Evolutionary conservation across 352 stramenopile genomes (phyloP), one percentile per base, ranked within the genome.

Genomic region (Globisporangium perplexum): DNA sequence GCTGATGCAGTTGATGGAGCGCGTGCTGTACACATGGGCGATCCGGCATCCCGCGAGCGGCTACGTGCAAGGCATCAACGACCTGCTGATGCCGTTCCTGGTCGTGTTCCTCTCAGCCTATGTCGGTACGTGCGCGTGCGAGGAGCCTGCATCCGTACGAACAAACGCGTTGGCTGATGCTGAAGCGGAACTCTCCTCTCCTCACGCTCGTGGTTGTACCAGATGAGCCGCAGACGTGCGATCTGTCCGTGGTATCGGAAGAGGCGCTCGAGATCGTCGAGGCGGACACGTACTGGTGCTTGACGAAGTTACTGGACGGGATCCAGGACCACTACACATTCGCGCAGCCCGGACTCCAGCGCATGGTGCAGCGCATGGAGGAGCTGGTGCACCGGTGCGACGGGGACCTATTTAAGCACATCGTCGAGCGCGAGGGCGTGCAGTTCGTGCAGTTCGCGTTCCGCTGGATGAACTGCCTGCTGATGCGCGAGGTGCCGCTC

Each of bases 1-100:
- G 4, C n/a, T 81, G 66, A 72, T 39, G 59, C 44, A 94, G 69
- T 86, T 83, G 52, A 95, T 99, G 71, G 90, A 98, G 58, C 78
- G 97, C 20, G 79, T 99, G 28, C 74, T 99, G 24, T 99, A 99
- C 78, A 98, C 98, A 58, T 99, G 96, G 96, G 95, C 96, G 24
- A 97, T 99, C 66, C 81, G 97, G 39, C 97, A 99, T 77, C 98
- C 98, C 10, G 97, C 97, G 0, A 98, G 84, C 60, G 94, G 92
- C 49, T 99, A 99, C 73, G 98, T 99, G 31, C 96, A 99, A 70
- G 97, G 97, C 42, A 99, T 99, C 60, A 99, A 99, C 70, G 97
- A 99, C 72, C 69, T 99, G 36, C 84, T 98, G 24, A 98, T 96
- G 26, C 96, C 97, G 0, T 96, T 99, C 48, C 73, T 99, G 60